Base-by-base conservation (phyloP, 1,284 basidiomycete species). In the Marasmius oreades region DNA sequence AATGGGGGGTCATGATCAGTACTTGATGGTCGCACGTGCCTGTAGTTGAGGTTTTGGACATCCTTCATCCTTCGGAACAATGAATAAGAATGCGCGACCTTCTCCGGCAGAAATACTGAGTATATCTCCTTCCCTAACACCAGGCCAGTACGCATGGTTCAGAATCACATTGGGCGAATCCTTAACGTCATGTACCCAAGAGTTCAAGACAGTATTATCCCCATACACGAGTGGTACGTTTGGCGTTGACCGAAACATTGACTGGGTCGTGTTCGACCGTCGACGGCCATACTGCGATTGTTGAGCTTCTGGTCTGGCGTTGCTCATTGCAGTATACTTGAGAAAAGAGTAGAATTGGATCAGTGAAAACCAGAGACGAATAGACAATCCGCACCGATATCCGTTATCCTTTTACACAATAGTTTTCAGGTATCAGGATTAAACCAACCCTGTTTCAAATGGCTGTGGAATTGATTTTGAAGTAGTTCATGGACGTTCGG, bases 111-210 rank as follows among this genome's bases (percentile, higher is more conserved):
- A 77, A 10, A 90, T 79, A 55, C 79, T 77, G 37, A 92, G 66
- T 64, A 90, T 71, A 64, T 92, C 90, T 8, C 89, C 90, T 62
- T 87, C 86, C 43, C 73, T 72, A 47, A 90, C 84, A 2, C 90
- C 90, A 16, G 86, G 85, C 85, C 88, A 91, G 66, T 77, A 82
- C 18, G 80, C 73, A 50, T 85, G 84, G 62, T 92, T 91, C 65
- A 92, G 77, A 14, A 82, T 75, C 52, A 89, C 82, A 28, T 73
- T 73, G 4, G 76, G 66, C 0, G 78, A 79, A 37, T 88, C 84
- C 81, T 58, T 83, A n/a, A 77, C 65, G 59, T 90, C 86, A 63
- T 89, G 85, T 3, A 90, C 87, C 89, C 89, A 90, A 14, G 78
- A 77, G 43, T 82, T 86, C 34, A 91, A 71, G 0, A 77, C 69